These are phyloP conservation scores for Botrytis byssoidea DNA, from an alignment of 2,329 filamentous ascomycete genomes.

Conservation along the genomic window DNA sequence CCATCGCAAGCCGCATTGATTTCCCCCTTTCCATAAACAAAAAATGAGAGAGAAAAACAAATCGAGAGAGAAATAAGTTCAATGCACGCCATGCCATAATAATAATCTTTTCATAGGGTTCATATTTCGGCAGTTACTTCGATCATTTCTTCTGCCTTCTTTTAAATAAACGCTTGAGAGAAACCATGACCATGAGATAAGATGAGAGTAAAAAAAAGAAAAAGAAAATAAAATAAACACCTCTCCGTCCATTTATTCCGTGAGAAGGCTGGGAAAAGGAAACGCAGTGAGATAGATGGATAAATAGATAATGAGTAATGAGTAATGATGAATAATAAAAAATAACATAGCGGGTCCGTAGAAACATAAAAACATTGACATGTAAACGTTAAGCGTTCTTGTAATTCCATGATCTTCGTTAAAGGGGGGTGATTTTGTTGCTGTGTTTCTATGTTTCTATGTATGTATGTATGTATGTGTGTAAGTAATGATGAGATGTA, in stretches of 20 bases:
- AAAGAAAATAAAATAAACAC: too few relatives aligned
- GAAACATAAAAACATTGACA: conserved; percentile 28
- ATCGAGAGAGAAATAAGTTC: neutral
- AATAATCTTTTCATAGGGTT: conserved; percentile 7
- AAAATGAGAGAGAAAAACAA: neutral
- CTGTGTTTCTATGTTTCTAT: too few relatives aligned
- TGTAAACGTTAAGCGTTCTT: conserved; percentile 12
- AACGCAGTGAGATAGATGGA: too few relatives aligned
- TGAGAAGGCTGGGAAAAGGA: neutral
- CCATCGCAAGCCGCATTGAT: neutral
- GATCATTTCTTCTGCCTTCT: conserved; percentile 23
- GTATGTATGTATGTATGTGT: too few relatives aligned
- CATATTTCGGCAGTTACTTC: conserved; percentile 14
- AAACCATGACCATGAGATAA: too few relatives aligned
- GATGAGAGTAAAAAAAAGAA: too few relatives aligned
- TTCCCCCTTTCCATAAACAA: neutral
- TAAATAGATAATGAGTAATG: conserved; percentile 17
- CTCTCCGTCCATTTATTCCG: too few relatives aligned
- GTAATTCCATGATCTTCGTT: conserved; percentile 35
- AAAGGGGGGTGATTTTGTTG: neutral
- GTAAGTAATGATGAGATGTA: too few relatives aligned
- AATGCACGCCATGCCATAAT: neutral
- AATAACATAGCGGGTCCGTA: conserved; percentile 10
- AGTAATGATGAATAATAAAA: conserved; percentile 32
- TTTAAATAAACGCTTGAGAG: neutral